Conservation (phyloP, 371 early-diverging fungal genomes). For the Mortierella sp. region DNA sequence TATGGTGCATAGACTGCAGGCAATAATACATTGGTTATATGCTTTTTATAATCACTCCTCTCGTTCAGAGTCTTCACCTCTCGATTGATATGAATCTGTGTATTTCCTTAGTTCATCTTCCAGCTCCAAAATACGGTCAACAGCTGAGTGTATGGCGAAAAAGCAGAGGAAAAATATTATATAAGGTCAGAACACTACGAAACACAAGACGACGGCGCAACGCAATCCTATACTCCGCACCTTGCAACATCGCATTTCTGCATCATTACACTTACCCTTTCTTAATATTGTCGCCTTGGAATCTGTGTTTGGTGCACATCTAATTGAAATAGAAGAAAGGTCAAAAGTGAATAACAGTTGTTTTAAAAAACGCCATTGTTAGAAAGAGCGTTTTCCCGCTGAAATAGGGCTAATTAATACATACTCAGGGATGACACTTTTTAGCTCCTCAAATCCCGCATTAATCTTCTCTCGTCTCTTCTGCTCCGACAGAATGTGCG, state of each 20-base stretch:
- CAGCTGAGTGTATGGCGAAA: slow-evolving; percentile 10
- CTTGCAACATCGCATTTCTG: too few species aligned
- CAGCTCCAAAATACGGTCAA: slow-evolving; percentile 39
- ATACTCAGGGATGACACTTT: slow-evolving; percentile 52
- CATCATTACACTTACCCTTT: slow-evolving; percentile 29
- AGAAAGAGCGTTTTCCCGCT: too few species aligned
- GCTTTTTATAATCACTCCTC: slow-evolving; percentile 7
- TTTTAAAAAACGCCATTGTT: too few species aligned
- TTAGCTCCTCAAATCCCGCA: slow-evolving; percentile 57
- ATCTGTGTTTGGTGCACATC: slow-evolving; percentile 49
- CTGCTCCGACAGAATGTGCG: slow-evolving; percentile 57
- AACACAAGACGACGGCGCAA: too few species aligned
- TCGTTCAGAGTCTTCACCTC: background rate
- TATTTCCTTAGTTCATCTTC: slow-evolving; percentile 34
- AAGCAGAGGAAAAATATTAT: background rate
- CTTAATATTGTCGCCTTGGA: slow-evolving; percentile 43
- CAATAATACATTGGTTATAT: background rate
- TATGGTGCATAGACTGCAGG: too few species aligned
- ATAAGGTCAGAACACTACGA: background rate
- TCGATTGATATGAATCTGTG: slow-evolving; percentile 6
- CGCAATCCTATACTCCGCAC: too few species aligned
- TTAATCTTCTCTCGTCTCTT: slow-evolving; percentile 58
- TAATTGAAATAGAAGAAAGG: background rate
- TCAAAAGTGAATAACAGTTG: background rate
- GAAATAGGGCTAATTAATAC: background rate